Percentiles rank a stretch among this genome's conserved stretches.
These are phyloP conservation scores for Climacium dendroides DNA, from an alignment of 225 moss, liverwort and hornwort species.

Conservation along the genomic window DNA sequence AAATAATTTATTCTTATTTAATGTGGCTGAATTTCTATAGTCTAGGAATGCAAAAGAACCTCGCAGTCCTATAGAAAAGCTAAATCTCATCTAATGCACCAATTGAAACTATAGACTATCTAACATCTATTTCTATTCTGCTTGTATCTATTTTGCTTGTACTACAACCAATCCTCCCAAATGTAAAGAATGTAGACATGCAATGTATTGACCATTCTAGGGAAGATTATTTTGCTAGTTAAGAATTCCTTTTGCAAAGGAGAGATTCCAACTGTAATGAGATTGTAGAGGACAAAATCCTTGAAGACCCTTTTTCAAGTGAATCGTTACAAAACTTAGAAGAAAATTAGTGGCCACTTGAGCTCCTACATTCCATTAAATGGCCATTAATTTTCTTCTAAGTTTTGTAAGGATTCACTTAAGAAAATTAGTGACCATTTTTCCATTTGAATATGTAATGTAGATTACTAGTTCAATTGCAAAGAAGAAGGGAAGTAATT, in stretches of 20 bases:
- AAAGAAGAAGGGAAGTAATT: not conserved
- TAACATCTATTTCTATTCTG: fast-evolving
- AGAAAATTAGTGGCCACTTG: not conserved
- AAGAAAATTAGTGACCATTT: too few relatives aligned
- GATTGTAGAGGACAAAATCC: not conserved
- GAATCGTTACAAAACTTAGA: not conserved
- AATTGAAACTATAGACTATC: not conserved
- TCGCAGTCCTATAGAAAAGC: too few relatives aligned
- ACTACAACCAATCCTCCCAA: not conserved
- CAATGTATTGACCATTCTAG: not conserved
- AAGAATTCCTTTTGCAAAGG: not conserved
- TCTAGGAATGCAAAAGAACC: too few relatives aligned
- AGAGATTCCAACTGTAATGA: not conserved
- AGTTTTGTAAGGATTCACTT: too few relatives aligned
- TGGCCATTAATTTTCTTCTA: too few relatives aligned
- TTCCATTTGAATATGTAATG: too few relatives aligned
- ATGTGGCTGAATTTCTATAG: too few relatives aligned
- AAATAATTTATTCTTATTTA: too few relatives aligned
- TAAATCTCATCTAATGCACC: too few relatives aligned
- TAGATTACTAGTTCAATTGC: not conserved
- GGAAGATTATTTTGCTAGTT: too few relatives aligned
- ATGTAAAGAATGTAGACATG: fast-evolving
- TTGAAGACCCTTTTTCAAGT: not conserved
- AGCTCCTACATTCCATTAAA: not conserved
- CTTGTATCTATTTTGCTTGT: fast-evolving